These are phyloP conservation scores for Primulina tabacum DNA, from an alignment of 257 asterid genomes.

Conservation along the genomic window DNA sequence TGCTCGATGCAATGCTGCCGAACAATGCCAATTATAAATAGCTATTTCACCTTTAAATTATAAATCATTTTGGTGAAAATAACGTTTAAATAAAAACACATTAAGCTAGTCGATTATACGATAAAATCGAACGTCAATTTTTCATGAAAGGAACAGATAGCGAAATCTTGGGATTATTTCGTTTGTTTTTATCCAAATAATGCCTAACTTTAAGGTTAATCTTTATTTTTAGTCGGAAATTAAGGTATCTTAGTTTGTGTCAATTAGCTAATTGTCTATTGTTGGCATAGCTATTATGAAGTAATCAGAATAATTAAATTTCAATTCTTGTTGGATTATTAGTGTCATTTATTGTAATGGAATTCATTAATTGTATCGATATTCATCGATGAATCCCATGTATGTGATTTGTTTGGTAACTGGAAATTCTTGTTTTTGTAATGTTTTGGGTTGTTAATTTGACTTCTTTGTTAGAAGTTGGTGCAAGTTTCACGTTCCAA, in stretches of 20 bases:
- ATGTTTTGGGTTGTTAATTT: slow-evolving; percentile 2
- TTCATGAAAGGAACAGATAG: slow-evolving; percentile 23
- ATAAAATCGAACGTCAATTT: slow-evolving; percentile 16
- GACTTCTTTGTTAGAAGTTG: slow-evolving; percentile 32
- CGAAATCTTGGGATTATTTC: slow-evolving; percentile 28
- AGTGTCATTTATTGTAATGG: slow-evolving; percentile 36
- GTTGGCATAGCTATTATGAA: slow-evolving; percentile 7
- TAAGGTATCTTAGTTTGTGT: slow-evolving; percentile 39
- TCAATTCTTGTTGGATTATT: slow-evolving; percentile 29
- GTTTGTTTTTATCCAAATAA: slow-evolving; percentile 34
- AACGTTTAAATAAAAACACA: slow-evolving; percentile 33
- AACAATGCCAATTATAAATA: slow-evolving; percentile 21
- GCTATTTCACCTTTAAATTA: slow-evolving; percentile 22
- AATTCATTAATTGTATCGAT: slow-evolving; percentile 54
- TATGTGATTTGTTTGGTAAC: slow-evolving; percentile 34
- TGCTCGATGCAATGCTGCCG: slow-evolving; percentile 31
- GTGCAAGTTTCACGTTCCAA: slow-evolving; percentile 36
- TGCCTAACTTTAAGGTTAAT: neutral
- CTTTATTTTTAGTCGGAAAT: neutral
- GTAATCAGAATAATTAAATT: slow-evolving; percentile 13
- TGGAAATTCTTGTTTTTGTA: slow-evolving; percentile 23
- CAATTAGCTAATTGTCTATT: slow-evolving; percentile 37
- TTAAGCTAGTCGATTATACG: slow-evolving; percentile 12
- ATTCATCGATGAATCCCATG: slow-evolving; percentile 57
- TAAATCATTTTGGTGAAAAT: slow-evolving; percentile 7